Evolutionary conservation across 1,139 yeast genomes (phyloP).

Genomic region (Waltiozyma sp.): DNA sequence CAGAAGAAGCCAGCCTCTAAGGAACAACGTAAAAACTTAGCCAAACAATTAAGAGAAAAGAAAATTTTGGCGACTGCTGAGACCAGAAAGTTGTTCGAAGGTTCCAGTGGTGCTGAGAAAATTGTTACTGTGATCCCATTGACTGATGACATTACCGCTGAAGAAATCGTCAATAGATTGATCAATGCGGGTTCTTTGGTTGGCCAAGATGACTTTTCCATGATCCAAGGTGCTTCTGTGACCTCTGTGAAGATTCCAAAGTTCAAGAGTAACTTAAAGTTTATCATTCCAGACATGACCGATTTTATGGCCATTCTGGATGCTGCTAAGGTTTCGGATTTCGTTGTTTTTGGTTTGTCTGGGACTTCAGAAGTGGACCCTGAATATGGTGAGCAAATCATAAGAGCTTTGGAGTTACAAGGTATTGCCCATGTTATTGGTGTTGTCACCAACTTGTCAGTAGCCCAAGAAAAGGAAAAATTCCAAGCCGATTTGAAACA

Average conservation of each 20-base stretch:
- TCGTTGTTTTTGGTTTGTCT: constrained; percentile 75
- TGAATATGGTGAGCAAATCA: constrained; percentile 74
- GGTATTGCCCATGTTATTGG: constrained; percentile 83
- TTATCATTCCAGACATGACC: constrained; percentile 62
- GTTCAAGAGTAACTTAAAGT: constrained; percentile 66
- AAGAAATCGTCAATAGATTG: constrained; percentile 43
- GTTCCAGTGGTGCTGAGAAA: constrained; percentile 70
- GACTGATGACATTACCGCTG: constrained; percentile 57
- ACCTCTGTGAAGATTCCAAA: constrained; percentile 41
- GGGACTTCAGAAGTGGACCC: constrained; percentile 75
- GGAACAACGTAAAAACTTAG: constrained; percentile 64
- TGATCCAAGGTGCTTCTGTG: constrained; percentile 36
- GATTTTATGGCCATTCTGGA: constrained; percentile 67
- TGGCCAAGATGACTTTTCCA: constrained; percentile 22
- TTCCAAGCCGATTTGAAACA: constrained; percentile 69
- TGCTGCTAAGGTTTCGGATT: constrained; percentile 83
- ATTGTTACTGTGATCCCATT: constrained; percentile 73
- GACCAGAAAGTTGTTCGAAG: constrained; percentile 63
- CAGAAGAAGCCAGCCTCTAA: constrained; percentile 42
- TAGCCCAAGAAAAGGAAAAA: constrained; percentile 60
- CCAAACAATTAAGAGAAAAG: constrained; percentile 66
- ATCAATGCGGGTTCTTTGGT: constrained; percentile 27
- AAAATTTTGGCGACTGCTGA: constrained; percentile 47
- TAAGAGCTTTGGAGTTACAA: constrained; percentile 82
- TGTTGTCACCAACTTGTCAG: constrained; percentile 62